Base-by-base conservation (phyloP, 202 grass and related monocot genomes). In the Carex arenaria region DNA sequence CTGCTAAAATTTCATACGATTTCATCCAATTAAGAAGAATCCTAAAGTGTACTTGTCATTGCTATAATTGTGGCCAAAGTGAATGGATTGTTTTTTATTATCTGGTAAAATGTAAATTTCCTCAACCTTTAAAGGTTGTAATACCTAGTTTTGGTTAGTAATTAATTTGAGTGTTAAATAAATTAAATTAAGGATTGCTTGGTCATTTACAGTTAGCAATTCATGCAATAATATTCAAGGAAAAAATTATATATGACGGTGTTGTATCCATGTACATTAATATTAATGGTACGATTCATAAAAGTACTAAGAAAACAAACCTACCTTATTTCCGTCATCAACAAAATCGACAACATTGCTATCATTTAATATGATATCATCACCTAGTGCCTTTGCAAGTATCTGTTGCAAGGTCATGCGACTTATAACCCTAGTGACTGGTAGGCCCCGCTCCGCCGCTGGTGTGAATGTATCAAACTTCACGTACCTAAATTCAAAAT, bases 391-490 rank as follows among this genome's bases (percentile, higher is more conserved):
- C 14, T 85, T 87, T 67, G 89, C 95, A 55, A 98, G 91, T 87
- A 95, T 98, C 68, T 98, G 83, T 87, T 98, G 95, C 83, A 98
- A 87, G 1, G 86, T 89, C 95, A 95, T 98, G 49, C 95, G 95
- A 85, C 93, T 98, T 84, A 98, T 93, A 72, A 98, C 95, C 83
- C 95, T 93, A 80, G 95, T 98, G 59, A 98, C 95, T 19, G 93
- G 95, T 63, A 98, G 87, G 53, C 95, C 95, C 72, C 95, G 67
- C 45, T 98, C 95, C 28, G 82, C 88, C 67, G 95, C 93, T 83
- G 95, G 95, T 71, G 95, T 98, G 83, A 98, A 95, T n/a, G 95
- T 98, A 79, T 95, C 95, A 86, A 98, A 98, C 87, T 98, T 98
- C 86, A 89, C 89, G 88, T 98, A 98, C 93, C 95, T 98, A 89